Evolutionary conservation across 805 yeast species (phyloP).

Genomic region (Wickerhamomyces xylosicus): DNA sequence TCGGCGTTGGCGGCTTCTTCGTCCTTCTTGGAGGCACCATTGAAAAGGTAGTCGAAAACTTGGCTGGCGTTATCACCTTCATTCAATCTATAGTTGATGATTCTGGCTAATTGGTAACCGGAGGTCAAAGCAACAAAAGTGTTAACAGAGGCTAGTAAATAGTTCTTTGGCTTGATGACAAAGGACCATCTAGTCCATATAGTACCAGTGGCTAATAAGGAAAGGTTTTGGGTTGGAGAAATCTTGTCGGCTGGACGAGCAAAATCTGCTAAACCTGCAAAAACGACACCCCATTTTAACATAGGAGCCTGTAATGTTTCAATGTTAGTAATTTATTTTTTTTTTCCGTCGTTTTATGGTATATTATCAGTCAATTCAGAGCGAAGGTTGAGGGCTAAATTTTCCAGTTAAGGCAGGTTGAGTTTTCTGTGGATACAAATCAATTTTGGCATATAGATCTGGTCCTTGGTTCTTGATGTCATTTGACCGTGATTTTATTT

Average conservation of each 20-base stretch:
- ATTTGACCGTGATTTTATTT: no score
- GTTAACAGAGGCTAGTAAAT: constrained; percentile 83
- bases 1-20: not conserved
- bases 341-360: not conserved
- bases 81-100: constrained; percentile 51
- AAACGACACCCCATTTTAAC: constrained; percentile 66
- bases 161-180: constrained; percentile 83
- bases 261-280: constrained; percentile 85
- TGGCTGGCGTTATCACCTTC: constrained; percentile 55
- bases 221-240: constrained; percentile 67
- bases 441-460: no score
- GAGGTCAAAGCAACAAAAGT: constrained; percentile 90
- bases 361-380: constrained; percentile 8
- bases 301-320: constrained; percentile 11
- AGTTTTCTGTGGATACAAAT: no score
- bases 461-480: no score
- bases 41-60: constrained; percentile 46
- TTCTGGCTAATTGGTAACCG: constrained; percentile 69
- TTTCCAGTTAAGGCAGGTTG: no score
- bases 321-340: constrained; percentile 3
- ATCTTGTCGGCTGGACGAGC: constrained; percentile 87
- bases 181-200: constrained; percentile 99
- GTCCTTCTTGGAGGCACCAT: constrained; percentile 25
- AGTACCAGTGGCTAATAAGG: constrained; percentile 82
- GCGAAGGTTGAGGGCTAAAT: no score